These are phyloP conservation scores for Plantago lanceolata DNA, from an alignment of 305 asterid species.

Conservation along the genomic window DNA sequence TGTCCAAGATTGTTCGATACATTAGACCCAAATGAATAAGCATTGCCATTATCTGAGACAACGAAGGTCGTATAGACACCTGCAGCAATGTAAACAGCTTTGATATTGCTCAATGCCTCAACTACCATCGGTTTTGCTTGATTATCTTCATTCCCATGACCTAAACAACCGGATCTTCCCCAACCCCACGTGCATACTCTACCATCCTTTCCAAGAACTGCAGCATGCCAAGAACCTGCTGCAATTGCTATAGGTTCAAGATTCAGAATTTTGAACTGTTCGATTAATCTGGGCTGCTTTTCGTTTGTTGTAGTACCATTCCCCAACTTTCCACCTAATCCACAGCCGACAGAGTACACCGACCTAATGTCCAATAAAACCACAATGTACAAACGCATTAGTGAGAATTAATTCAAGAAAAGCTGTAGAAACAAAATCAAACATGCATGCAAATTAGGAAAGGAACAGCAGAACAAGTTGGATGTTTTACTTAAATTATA, in stretches of 20 bases:
- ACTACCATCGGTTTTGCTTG: slow-evolving; percentile 78
- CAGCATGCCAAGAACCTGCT: slow-evolving; percentile 97
- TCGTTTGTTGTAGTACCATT: slow-evolving; percentile 68
- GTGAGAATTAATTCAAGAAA: background rate
- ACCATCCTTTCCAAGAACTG: slow-evolving; percentile 85
- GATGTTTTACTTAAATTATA: no score
- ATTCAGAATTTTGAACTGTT: slow-evolving; percentile 58
- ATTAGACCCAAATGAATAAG: slow-evolving; percentile 84
- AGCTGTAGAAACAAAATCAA: background rate
- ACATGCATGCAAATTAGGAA: no score
- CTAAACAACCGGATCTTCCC: slow-evolving; percentile 90
- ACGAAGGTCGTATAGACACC: slow-evolving; percentile 83
- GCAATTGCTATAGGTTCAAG: slow-evolving; percentile 76
- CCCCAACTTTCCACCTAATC: slow-evolving; percentile 92
- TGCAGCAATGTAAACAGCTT: slow-evolving; percentile 74
- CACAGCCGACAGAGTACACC: slow-evolving; percentile 92
- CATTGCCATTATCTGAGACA: slow-evolving; percentile 69
- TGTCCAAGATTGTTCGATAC: slow-evolving; percentile 75
- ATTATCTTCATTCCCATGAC: slow-evolving; percentile 84
- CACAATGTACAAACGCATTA: background rate
- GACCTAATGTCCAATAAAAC: slow-evolving; percentile 49
- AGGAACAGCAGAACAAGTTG: no score
- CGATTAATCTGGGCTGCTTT: slow-evolving; percentile 69
- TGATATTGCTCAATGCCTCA: slow-evolving; percentile 62
- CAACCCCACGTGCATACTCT: slow-evolving; percentile 97